A percentile compares a stretch with the other conserved stretches of the same genome.
phyloP scores from a whole-genome alignment of 108 stramenopile species.

The Cylindrotheca closterium region DNA sequence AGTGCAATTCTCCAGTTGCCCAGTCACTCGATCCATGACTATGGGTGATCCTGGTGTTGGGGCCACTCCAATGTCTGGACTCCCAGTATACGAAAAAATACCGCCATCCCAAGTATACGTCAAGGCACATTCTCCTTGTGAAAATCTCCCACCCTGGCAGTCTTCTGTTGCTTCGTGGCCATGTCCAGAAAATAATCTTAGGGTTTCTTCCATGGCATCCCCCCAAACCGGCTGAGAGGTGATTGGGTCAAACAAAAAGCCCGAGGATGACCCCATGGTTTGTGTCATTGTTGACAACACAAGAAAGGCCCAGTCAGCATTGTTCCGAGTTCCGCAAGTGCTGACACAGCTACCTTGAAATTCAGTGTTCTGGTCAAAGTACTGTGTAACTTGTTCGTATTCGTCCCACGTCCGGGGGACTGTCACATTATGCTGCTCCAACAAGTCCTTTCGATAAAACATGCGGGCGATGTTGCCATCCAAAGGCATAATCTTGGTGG shows the following conservation, averaged over 20 bases:
- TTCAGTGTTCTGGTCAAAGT: slow-evolving; percentile 20
- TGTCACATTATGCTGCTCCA: slow-evolving; percentile 26
- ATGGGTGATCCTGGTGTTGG: slow-evolving; percentile 14
- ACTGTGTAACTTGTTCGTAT: slow-evolving; percentile 36
- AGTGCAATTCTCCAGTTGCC: slow-evolving; percentile 34
- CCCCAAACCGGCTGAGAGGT: slow-evolving; percentile 33
- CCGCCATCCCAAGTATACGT: slow-evolving; percentile 45
- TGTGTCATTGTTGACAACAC: slow-evolving; percentile 48
- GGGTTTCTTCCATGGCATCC: slow-evolving; percentile 44
- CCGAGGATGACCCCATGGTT: slow-evolving; percentile 30
- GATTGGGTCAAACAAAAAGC: slow-evolving; percentile 42
- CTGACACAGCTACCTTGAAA: slow-evolving; percentile 31
- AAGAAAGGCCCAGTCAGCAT: slow-evolving; percentile 39
- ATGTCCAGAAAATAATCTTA: slow-evolving; percentile 35
- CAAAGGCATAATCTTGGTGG: slow-evolving; percentile 24
- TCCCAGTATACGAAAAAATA: neutral
- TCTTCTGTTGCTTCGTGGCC: slow-evolving; percentile 4
- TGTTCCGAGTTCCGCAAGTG: neutral
- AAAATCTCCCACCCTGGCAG: slow-evolving; percentile 16
- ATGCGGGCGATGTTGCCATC: slow-evolving; percentile 42
- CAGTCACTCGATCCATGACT: slow-evolving; percentile 14
- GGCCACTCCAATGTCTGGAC: slow-evolving; percentile 25
- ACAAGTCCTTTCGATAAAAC: slow-evolving; percentile 49
- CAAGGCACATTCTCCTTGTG: slow-evolving; percentile 40
- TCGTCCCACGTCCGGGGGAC: slow-evolving; percentile 56